Evolutionary conservation across 2,329 filamentous ascomycete species (phyloP), one percentile per base, ranked within the genome.

Genomic region (Colletotrichum noveboracense): DNA sequence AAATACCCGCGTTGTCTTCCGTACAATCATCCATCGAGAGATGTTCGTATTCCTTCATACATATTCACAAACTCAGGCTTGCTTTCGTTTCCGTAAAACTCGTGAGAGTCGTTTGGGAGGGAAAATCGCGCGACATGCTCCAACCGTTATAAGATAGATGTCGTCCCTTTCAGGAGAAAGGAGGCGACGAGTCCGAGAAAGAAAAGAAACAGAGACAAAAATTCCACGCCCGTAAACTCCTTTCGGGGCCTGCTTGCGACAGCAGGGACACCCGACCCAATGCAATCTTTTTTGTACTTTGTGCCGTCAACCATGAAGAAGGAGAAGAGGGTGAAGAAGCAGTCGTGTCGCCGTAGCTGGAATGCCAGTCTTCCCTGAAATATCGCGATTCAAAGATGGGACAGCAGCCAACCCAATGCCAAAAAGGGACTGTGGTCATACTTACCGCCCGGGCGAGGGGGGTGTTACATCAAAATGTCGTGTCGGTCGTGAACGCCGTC

Each of bases 401-500:
- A 28, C n/a, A 32, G 30, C 13, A 62, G 60, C 60, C 21, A 30
- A 52, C 43, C 43, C 43, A 52, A 52, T 52, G 43, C 43, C n/a
- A 52, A 21, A n/a, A 52, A 52, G 8, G 43, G 43, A 21, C 18
- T n/a, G 14, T 16, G 13, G 43, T 71, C 52, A 61, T 72, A 73
- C 70, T 66, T 75, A 68, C 73, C n/a, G 38, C 56, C 48, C 34
- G 30, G 8, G 18, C 9, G 55, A 12, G 21, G 36, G 8, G 26
- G 7, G 55, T 18, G 24, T 30, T 75, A 64, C 24, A 73, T 73
- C 55, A 67, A 60, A 32, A 75, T 56, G 38, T 72, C 72, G 62
- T 75, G 56, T 68, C 62, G 62, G 38, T 73, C 69, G 69, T 75
- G 16, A 60, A 43, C 34, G 30, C 79, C 58, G 48, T 62, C 70